A percentile compares a stretch with the other conserved stretches of the same genome.
These are phyloP conservation scores for Clonostachys byssicola DNA, from an alignment of 2,329 filamentous ascomycete species.

Conservation along the genomic window DNA sequence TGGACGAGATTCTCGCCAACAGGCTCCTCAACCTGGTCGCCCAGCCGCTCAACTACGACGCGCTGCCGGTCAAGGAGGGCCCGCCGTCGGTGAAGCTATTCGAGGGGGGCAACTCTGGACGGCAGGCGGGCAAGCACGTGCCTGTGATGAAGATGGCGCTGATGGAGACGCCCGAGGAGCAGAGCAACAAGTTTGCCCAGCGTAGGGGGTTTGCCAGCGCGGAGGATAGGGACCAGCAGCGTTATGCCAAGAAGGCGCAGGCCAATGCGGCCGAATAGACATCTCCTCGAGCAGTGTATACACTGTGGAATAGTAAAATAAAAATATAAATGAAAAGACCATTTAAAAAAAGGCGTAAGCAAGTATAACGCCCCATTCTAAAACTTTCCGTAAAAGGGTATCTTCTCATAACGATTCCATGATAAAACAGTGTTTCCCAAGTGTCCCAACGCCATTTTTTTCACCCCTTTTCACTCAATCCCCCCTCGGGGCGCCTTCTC, in stretches of 20 bases:
- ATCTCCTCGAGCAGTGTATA: too few species aligned
- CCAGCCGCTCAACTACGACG: conserved; percentile 23
- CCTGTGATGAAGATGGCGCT: conserved; percentile 47
- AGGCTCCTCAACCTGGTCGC: conserved; percentile 62
- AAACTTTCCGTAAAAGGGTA: neutral
- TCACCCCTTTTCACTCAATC: too few species aligned
- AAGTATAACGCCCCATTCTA: too few species aligned
- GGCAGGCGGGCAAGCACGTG: conserved; percentile 47
- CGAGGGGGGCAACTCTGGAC: conserved; percentile 49
- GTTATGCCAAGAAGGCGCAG: conserved; percentile 18
- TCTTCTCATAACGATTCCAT: neutral
- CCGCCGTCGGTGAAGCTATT: conserved; percentile 1
- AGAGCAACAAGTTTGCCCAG: conserved; percentile 59
- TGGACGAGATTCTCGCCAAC: conserved; percentile 81
- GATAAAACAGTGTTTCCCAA: too few species aligned
- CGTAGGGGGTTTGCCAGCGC: conserved; percentile 52
- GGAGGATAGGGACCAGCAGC: conserved; percentile 38
- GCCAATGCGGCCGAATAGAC: conserved; percentile 6
- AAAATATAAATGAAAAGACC: neutral
- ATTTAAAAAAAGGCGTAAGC: conserved; percentile 1
- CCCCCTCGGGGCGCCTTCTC: conserved; percentile 24
- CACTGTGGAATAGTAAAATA: too few species aligned
- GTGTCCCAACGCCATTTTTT: too few species aligned
- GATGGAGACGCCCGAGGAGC: conserved; percentile 45
- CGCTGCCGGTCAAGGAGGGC: conserved; percentile 11